Evolutionary conservation across 2,329 filamentous ascomycete genomes (phyloP), one percentile per base, ranked within the genome.

Genomic region (Cordyceps tenuipes): DNA sequence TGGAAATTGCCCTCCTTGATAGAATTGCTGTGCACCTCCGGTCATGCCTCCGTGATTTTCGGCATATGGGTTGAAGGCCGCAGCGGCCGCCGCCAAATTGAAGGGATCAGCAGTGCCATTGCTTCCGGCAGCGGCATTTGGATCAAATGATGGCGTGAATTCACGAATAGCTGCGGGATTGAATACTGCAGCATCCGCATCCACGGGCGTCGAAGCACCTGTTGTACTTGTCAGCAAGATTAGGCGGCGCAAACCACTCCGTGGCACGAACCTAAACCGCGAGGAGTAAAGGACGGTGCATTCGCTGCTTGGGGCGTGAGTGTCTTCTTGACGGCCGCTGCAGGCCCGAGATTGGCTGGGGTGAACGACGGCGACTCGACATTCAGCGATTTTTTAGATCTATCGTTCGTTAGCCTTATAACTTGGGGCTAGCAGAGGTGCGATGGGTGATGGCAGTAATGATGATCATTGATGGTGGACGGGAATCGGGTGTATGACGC

Each of bases 311-410:
- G 91, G 1, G 91, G 90, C 8, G 92, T 94, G 64, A 97, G 91
- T 9, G 87, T 87, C 10, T 87, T 82, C 68, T 88, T 88, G 73
- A 91, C 91, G 26, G 76, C 69, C 1, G 76, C 74, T 26, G 75
- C 73, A 48, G 80, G 65, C 61, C 75, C 73, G 48, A 79, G 66
- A 61, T 72, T 76, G 15, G 83, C 77, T 6, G 93, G 93, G 0
- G 91, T 97, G 72, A 99, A 99, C 52, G 93, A 90, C 13, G 94
- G 93, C 9, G 94, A 97, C 69, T 97, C 94, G 69, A 96, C 94
- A 73, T 96, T 99, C 66, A 99, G 81, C 31, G 88, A 80, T 73
- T 91, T 94, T 74, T 90, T 91, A 26, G 77, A 70, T 62, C 79
- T 81, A 62, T 44, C 77, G 77, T 71, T 77, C 82, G 79, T 73